Base-by-base conservation (phyloP, 345 rosid species). In the Moricandia moricandioides region DNA sequence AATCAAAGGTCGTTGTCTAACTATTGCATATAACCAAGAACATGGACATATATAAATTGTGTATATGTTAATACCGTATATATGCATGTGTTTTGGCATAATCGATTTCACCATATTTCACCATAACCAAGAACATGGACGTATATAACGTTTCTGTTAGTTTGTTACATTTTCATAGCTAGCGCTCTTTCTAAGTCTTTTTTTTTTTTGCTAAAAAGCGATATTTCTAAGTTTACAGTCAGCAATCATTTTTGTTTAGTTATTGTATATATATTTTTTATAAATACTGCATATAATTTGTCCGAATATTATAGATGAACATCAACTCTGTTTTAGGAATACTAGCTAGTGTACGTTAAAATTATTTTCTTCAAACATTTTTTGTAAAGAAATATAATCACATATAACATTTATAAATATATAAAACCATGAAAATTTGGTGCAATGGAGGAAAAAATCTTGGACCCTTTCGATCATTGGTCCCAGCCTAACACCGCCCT, bases 1-100 rank as follows among this genome's bases (percentile, higher is more conserved):
- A 30, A n/a, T 17, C 49, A 54, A 62, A 69, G 27, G 58, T 52
- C 74, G 16, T 39, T 37, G 16, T 61, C 69, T 52, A 62, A 52
- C 57, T 61, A 60, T 74, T 49, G 10, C 69, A 68, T 61, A 56
- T 69, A 62, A 69, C 79, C 45, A 61, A 68, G 29, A 75, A 51
- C 69, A 68, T 51, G 69, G 27, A 45, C 35, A 16, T 65, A 18
- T 24, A 55, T 26, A 64, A 47, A 12, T 11, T 56, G 9, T 35
- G 62, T 55, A 55, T n/a, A n/a, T n/a, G n/a, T n/a, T n/a, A n/a
- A n/a, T n/a, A n/a, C n/a, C n/a, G n/a, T n/a, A n/a, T 66, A n/a
- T 33, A 33, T 33, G 54, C 68, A 64, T 64, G 68, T 61, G 65
- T 61, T 33, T 61, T 61, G 65, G 69, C n/a, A 65, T 43, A 45